A percentile compares a stretch with the other conserved stretches of the same genome.
Conservation (phyloP, 2,329 filamentous ascomycete genomes). For the Neofusicoccum sp. region DNA sequence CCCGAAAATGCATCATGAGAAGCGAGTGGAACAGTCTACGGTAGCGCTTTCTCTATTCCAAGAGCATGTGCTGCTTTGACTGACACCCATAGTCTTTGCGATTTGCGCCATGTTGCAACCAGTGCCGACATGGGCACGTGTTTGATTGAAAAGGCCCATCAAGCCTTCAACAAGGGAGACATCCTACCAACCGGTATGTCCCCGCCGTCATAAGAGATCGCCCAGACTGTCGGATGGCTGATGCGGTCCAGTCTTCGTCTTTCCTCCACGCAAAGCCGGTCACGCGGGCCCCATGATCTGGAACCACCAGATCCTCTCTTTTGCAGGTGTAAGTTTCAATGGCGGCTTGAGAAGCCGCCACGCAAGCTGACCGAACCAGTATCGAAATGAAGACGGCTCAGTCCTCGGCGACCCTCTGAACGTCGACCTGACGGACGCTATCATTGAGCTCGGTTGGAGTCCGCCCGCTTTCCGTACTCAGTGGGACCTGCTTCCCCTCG, state of each 20-base stretch:
- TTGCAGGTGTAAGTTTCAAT: conserved; percentile 25
- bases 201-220: not conserved
- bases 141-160: conserved; percentile 20
- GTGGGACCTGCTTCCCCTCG: conserved; percentile 30
- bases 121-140: conserved; percentile 25
- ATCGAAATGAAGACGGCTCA: conserved; percentile 23
- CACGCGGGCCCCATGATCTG: conserved; percentile 27
- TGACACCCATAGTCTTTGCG: conserved; percentile 20
- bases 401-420: conserved; percentile 29
- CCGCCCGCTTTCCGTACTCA: conserved; percentile 24
- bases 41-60: not conserved
- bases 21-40: conserved; percentile 21
- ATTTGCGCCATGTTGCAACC: conserved; percentile 24
- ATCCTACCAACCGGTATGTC: conserved; percentile 25
- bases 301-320: conserved; percentile 28
- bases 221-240: too few species aligned
- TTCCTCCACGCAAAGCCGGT: conserved; percentile 25
- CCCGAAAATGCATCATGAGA: conserved; percentile 30
- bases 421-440: conserved; percentile 25
- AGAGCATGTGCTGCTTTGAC: too few species aligned
- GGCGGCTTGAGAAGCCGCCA: not conserved
- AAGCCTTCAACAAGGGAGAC: conserved; percentile 27
- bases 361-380: conserved; percentile 6
- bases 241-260: conserved; percentile 24
- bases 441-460: conserved; percentile 29